A percentile compares a stretch with the other conserved stretches of the same genome.
Evolutionary conservation across 345 rosid genomes (phyloP).

Genomic region (Populus ilicifolia): DNA sequence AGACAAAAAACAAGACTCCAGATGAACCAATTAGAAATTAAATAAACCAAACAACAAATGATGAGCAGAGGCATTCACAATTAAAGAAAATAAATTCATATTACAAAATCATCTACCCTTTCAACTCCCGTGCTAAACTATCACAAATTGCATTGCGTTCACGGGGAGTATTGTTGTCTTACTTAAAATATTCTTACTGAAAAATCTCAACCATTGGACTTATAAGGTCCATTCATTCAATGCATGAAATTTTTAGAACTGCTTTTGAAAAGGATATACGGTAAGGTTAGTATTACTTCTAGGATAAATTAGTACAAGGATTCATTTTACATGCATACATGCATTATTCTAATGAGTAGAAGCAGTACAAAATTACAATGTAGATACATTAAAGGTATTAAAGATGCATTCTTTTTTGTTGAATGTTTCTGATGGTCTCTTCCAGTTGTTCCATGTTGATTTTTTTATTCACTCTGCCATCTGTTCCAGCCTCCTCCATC

Average conservation of each 20-base stretch:
- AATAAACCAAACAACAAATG: not conserved
- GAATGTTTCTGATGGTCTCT: not conserved
- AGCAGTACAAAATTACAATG: not conserved
- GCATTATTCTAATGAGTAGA: not conserved
- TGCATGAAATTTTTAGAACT: not conserved
- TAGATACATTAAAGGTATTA: not conserved
- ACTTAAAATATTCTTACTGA: too few species aligned
- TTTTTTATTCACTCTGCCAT: slow-evolving; percentile 12
- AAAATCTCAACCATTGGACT: not conserved
- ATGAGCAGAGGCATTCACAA: not conserved
- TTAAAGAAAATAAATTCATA: not conserved
- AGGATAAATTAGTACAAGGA: not conserved
- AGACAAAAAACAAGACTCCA: not conserved
- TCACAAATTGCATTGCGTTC: not conserved
- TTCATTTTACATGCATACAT: not conserved
- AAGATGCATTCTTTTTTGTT: not conserved
- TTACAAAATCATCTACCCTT: too few species aligned
- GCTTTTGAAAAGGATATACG: not conserved
- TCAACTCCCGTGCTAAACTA: not conserved
- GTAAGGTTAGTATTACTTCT: not conserved
- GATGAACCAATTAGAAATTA: not conserved
- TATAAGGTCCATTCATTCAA: not conserved
- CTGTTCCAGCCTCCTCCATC: slow-evolving; percentile 20
- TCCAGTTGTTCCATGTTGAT: not conserved
- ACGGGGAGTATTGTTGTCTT: not conserved